Evolutionary conservation across 345 rosid genomes (phyloP).

Genomic region (Durio zibethinus): DNA sequence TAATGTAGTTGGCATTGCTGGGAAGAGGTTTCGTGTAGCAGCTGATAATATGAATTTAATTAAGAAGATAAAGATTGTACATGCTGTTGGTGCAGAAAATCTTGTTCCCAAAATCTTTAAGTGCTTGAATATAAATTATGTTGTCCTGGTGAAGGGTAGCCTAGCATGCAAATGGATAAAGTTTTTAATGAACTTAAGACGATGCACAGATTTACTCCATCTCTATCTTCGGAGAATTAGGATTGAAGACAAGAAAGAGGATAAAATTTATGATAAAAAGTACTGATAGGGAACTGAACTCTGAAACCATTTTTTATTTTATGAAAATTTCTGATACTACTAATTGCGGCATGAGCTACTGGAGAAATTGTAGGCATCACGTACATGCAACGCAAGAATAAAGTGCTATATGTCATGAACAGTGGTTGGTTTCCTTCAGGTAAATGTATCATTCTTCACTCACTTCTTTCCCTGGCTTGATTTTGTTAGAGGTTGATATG

Average conservation of each 20-base stretch:
- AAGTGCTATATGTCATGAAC: neutral
- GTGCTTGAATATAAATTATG: conserved; percentile 18
- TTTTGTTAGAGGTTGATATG: neutral
- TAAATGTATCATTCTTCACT: neutral
- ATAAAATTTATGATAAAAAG: neutral
- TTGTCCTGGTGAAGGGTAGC: conserved; percentile 35
- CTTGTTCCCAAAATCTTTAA: conserved; percentile 25
- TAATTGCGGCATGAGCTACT: neutral
- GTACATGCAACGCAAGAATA: neutral
- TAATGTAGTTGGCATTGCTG: conserved; percentile 19
- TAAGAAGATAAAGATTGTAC: conserved; percentile 15
- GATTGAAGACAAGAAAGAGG: neutral
- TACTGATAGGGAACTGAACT: neutral
- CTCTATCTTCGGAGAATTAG: neutral
- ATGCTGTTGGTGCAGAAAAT: conserved; percentile 16
- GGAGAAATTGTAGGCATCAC: neutral
- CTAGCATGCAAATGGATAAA: conserved; percentile 30
- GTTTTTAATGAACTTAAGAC: conserved; percentile 13
- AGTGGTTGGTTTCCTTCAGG: neutral
- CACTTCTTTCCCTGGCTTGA: neutral
- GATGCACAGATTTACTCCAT: neutral
- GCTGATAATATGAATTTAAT: conserved; percentile 19
- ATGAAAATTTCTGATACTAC: neutral
- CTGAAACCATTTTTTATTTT: neutral
- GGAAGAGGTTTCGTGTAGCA: conserved; percentile 26